Evolutionary conservation across 2,329 filamentous ascomycete genomes (phyloP).

Genomic region (Capronia americana): DNA sequence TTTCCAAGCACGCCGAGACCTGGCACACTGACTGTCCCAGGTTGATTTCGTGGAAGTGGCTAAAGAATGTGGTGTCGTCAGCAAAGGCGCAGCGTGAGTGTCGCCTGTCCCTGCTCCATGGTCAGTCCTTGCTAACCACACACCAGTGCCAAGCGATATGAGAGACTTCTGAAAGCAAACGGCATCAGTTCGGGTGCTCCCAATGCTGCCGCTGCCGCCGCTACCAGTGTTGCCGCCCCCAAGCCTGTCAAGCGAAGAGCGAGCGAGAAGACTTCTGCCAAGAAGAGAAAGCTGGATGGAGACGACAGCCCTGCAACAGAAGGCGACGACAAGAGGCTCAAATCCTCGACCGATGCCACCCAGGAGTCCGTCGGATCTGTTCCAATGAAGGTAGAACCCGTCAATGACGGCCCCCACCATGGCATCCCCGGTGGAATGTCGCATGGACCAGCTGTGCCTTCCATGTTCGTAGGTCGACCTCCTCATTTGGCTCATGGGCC

Average conservation of each 20-base stretch:
- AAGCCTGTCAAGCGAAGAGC: constrained; percentile 21
- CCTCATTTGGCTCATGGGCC: background rate
- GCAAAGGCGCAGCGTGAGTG: constrained; percentile 72
- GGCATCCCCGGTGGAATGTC: background rate
- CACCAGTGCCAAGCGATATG: constrained; percentile 69
- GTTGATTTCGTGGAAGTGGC: constrained; percentile 71
- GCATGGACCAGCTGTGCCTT: background rate
- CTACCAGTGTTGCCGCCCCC: background rate
- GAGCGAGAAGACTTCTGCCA: constrained; percentile 13
- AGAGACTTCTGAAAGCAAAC: constrained; percentile 68
- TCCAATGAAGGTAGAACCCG: constrained; percentile 9
- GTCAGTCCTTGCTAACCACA: constrained; percentile 14
- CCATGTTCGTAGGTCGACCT: constrained; percentile 11
- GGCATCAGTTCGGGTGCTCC: constrained; percentile 48
- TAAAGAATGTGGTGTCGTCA: constrained; percentile 66
- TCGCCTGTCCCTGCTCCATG: background rate
- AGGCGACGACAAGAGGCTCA: constrained; percentile 2
- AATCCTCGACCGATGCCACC: background rate
- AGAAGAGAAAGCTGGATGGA: constrained; percentile 26
- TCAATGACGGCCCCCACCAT: background rate
- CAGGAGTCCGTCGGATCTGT: constrained; percentile 1
- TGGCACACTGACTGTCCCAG: constrained; percentile 49
- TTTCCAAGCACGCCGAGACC: background rate
- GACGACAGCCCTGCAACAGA: background rate
- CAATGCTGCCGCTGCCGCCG: background rate